Evolutionary conservation across 2,329 filamentous ascomycete genomes (phyloP), one percentile per base, ranked within the genome.

Genomic region (Cytospora schulzeri): DNA sequence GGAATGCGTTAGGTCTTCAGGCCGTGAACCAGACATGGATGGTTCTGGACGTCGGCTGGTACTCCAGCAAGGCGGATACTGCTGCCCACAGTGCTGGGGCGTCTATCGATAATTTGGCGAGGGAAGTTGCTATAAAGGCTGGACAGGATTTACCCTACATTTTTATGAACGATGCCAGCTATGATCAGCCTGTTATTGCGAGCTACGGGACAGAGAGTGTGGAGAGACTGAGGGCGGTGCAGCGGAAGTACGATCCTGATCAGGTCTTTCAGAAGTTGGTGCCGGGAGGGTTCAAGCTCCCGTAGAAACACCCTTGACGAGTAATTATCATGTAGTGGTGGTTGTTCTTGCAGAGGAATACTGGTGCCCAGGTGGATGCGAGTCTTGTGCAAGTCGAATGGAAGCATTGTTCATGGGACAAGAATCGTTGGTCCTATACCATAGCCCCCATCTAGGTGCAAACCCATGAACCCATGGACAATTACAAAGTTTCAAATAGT

Each of bases 1-100:
- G 73, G 33, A 75, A 76, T 65, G 70, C 72, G 1, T 67, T 75
- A 24, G 73, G 72, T 4, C 66, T 76, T 17, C 66, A 72, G 31
- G 59, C 66, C 19, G 69, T 67, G 60, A 70, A 71, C 64, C 71
- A 74, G 61, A 73, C 69, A 11, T 74, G 73, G 72, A 67, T 74
- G 35, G 70, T 68, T 41, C 61, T 73, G 35, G 71, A 73, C 48
- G 64, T 70, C 26, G 69, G 68, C 24, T 73, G 71, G 74, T 74
- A 57, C 68, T 51, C 63, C 11, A 58, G 67, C 12, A 66, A 67
- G n/a, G 70, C 71, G 50, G 71, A 72, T 52, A 50, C 66, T 31
- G 62, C 55, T 48, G 70, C 68, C 26, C 65, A 68, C 29, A 56
- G 65, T n/a, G 69, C 68, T 24, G 66, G 70, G 51, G 41, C 41